Percentiles rank a stretch among this genome's conserved stretches.
Conservation (phyloP, 108 stramenopile genomes). For the Skeletonema costatum region DNA sequence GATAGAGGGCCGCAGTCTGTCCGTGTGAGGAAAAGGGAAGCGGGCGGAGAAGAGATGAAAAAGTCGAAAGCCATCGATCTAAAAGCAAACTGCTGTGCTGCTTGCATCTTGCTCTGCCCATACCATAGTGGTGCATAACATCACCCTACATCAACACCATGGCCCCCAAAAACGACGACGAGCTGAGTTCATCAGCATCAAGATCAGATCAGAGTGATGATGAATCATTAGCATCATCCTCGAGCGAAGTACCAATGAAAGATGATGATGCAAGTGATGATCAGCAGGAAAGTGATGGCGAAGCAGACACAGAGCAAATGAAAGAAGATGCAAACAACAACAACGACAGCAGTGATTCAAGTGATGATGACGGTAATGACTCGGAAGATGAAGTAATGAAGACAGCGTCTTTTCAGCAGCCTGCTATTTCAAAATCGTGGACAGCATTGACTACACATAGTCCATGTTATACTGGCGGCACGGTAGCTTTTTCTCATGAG, state of each 20-base stretch:
- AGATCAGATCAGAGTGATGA: neutral
- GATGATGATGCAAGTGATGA: conserved; percentile 30
- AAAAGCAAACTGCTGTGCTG: too few species aligned
- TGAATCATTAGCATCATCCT: neutral
- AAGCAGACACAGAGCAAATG: conserved; percentile 13
- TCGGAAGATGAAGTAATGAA: conserved; percentile 22
- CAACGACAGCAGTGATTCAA: conserved; percentile 15
- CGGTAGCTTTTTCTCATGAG: conserved; percentile 52
- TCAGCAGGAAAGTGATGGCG: conserved; percentile 13
- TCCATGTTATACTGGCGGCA: conserved; percentile 84
- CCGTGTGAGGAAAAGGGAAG: neutral
- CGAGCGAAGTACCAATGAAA: conserved; percentile 5
- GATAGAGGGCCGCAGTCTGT: neutral
- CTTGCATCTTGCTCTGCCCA: too few species aligned
- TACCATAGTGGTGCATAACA: too few species aligned
- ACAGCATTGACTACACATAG: conserved; percentile 62
- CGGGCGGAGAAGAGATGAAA: neutral
- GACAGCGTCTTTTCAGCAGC: conserved; percentile 11
- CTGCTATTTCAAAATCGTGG: conserved; percentile 87
- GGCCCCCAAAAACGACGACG: conserved; percentile 7
- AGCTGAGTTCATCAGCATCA: neutral
- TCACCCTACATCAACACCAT: neutral
- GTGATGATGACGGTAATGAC: conserved; percentile 20
- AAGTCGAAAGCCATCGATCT: too few species aligned
- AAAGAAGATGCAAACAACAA: conserved; percentile 13